Percentiles rank a stretch among this genome's conserved stretches.
These are phyloP conservation scores for Entoloma clypeatum DNA, from an alignment of 1,284 basidiomycete species.

Conservation along the genomic window DNA sequence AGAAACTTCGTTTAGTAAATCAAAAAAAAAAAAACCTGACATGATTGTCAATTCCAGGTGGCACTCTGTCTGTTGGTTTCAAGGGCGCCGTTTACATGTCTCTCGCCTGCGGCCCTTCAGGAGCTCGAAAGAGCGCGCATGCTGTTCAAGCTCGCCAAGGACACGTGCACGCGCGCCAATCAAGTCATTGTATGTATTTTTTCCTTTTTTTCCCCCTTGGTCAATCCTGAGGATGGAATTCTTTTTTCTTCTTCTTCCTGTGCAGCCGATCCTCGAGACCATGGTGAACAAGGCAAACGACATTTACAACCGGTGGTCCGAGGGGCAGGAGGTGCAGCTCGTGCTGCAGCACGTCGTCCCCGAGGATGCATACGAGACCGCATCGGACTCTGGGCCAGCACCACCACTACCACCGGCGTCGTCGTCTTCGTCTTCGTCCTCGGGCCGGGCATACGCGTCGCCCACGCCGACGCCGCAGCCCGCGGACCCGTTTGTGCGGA, in stretches of 20 bases:
- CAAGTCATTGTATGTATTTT: conserved; percentile 43
- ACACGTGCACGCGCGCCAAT: conserved; percentile 38
- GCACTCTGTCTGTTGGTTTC: conserved; percentile 43
- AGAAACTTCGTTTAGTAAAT: too few species aligned
- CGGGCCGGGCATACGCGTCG: conserved; percentile 11
- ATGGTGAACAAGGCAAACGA: conserved; percentile 45
- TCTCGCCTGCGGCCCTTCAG: conserved; percentile 42
- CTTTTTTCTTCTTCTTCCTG: too few species aligned
- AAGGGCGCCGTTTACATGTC: conserved; percentile 43
- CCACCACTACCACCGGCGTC: not conserved
- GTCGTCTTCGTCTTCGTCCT: not conserved
- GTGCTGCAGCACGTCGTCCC: conserved; percentile 38
- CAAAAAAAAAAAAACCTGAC: too few species aligned
- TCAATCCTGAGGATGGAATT: not conserved
- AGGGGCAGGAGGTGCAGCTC: conserved; percentile 39
- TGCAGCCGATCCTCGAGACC: conserved; percentile 41
- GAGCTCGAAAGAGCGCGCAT: conserved; percentile 41
- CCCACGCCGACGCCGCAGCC: conserved; percentile 19
- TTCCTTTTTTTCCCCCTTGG: not conserved
- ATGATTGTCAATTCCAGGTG: conserved; percentile 33
- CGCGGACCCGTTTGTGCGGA: conserved; percentile 34
- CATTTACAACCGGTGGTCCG: conserved; percentile 42
- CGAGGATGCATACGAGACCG: conserved; percentile 26
- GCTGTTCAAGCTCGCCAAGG: conserved; percentile 40
- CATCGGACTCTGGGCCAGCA: conserved; percentile 6